A percentile compares a stretch with the other conserved stretches of the same genome.
Conservation (phyloP, 495 filamentous ascomycete species). For the Aspergillus nidulans region DNA sequence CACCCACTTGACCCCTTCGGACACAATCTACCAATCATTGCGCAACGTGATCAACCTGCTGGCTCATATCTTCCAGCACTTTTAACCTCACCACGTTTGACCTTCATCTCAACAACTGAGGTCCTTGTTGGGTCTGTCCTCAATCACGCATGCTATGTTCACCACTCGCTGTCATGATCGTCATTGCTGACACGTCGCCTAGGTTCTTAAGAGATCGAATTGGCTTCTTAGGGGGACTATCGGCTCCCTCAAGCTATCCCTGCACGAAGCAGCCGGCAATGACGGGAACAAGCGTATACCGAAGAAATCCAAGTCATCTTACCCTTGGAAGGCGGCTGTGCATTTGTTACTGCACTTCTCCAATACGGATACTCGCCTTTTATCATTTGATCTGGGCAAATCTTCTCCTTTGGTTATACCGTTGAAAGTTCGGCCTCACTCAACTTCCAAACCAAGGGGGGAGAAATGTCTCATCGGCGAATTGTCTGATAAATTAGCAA, state of each 20-base stretch:
- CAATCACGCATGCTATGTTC: neutral
- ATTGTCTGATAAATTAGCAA: neutral
- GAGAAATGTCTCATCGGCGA: neutral
- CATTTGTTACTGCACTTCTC: neutral
- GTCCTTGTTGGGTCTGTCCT: neutral
- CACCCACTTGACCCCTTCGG: conserved; percentile 12
- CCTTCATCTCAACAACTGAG: neutral
- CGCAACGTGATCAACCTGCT: conserved; percentile 23
- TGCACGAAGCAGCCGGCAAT: neutral
- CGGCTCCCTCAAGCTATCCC: neutral
- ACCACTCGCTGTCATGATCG: neutral
- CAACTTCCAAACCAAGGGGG: neutral
- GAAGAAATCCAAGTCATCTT: neutral
- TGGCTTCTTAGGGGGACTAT: no score
- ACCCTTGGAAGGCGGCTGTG: conserved; percentile 10
- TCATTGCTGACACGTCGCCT: neutral
- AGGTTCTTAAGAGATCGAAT: neutral
- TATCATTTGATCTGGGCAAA: neutral
- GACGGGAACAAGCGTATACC: neutral
- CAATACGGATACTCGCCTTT: neutral
- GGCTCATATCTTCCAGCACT: conserved; percentile 11
- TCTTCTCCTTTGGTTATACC: neutral
- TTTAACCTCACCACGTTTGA: neutral
- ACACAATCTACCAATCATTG: conserved; percentile 24
- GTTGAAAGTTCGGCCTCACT: neutral